Evolutionary conservation across 371 early-diverging fungal genomes (phyloP), one percentile per base, ranked within the genome.

Genomic region (Mortierella sp.): DNA sequence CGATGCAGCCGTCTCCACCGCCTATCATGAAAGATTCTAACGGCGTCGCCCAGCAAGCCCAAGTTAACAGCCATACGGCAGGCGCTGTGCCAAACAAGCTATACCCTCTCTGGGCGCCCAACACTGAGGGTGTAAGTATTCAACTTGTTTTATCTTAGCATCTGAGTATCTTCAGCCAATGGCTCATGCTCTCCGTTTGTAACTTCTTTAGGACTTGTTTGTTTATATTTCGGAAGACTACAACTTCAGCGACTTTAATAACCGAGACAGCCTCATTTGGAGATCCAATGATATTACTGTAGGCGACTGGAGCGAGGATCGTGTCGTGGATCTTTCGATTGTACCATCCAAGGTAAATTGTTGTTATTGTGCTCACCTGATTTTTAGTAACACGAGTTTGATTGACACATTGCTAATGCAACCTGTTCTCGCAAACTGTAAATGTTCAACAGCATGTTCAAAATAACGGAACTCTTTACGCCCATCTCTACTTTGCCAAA

Each of bases 401-500:
- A 10, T 24, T 21, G 32, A 57, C 28, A 6, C 19, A 19, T 53
- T 53, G 19, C 55, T 22, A 53, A 53, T n/a, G 28, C 55, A 36
- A 53, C 55, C n/a, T n/a, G 8, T 53, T 43, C 43, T 43, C 43
- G 43, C 10, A 15, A 65, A 33, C 65, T 48, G 11, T 16, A 48
- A 19, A 28, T 36, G 1, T 4, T 21, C 45, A 58, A 64, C 65
- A 71, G 90, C 74, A 84, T 58, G 89, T 95, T 3, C 92, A 92
- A 85, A 84, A 93, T 66, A 97, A 97, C 74, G 96, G 95, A 24
- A 90, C 94, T 15, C 80, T 95, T 2, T 97, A 92, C 78, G 95
- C 95, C 19, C 97, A 97, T 77, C 86, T 94, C 41, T 94, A 90
- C 86, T 75, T 95, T 66, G 86, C 89, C 6, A 86, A 84, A 47